Evolutionary conservation across 2,329 filamentous ascomycete genomes (phyloP).

Genomic region (Iodosphaeria phyllophila): DNA sequence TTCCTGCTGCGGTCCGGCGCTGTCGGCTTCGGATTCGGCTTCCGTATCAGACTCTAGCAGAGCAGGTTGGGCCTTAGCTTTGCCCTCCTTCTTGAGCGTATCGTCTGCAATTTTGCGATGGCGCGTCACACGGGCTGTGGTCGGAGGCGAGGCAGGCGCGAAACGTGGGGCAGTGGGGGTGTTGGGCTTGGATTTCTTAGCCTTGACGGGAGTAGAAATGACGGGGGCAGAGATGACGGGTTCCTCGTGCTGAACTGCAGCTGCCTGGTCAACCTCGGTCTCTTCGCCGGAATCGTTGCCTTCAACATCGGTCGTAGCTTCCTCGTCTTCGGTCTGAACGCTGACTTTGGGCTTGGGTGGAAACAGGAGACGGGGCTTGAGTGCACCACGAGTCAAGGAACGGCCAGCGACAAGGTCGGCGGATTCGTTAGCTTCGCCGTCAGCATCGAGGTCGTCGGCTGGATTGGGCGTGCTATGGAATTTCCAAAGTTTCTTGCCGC

Average conservation of each 20-base stretch:
- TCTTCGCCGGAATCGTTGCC: slow-evolving; percentile 23
- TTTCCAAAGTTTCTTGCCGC: slow-evolving; percentile 65
- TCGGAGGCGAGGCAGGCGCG: slow-evolving; percentile 41
- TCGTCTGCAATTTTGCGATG: slow-evolving; percentile 26
- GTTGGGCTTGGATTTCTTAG: slow-evolving; percentile 12
- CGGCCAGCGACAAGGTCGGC: slow-evolving; percentile 17
- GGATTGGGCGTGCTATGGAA: slow-evolving; percentile 25
- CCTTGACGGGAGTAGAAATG: slow-evolving; percentile 20
- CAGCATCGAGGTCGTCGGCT: slow-evolving; percentile 15
- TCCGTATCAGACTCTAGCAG: too few relatives aligned
- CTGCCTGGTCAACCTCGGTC: slow-evolving; percentile 10
- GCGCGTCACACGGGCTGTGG: slow-evolving; percentile 40
- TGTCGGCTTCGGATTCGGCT: too few relatives aligned
- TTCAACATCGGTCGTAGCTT: slow-evolving; percentile 40
- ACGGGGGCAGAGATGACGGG: too few relatives aligned
- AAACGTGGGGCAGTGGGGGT: slow-evolving; percentile 38
- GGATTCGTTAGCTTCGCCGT: slow-evolving; percentile 13
- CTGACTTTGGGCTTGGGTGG: slow-evolving; percentile 28
- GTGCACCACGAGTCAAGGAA: slow-evolving; percentile 44
- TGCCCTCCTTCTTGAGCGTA: slow-evolving; percentile 25
- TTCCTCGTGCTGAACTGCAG: slow-evolving; percentile 7
- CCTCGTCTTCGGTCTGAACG: slow-evolving; percentile 32
- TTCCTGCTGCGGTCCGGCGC: too few relatives aligned
- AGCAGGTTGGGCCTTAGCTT: too few relatives aligned
- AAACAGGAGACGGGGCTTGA: slow-evolving; percentile 59